Percentiles rank a stretch among this genome's conserved stretches.
Evolutionary conservation across 768 basidiomycete species (phyloP).

Genomic region (Candolleomyces eurysporus): DNA sequence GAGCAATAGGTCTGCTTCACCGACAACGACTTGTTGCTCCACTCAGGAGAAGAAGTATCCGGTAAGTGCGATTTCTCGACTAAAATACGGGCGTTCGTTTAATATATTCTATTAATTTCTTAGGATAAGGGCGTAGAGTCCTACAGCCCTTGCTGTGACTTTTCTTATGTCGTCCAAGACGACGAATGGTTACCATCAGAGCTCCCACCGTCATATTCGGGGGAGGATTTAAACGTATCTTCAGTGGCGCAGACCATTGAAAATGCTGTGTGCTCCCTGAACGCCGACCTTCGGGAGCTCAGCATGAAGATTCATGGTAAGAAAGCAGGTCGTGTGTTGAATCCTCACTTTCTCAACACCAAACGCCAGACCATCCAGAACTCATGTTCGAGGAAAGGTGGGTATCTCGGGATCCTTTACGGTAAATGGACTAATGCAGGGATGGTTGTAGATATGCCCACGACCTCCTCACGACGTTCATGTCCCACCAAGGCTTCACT

Average conservation of each 20-base stretch:
- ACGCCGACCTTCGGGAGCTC: conserved; percentile 53
- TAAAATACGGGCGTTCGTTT: not conserved
- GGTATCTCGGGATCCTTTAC: conserved; percentile 15
- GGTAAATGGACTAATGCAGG: not conserved
- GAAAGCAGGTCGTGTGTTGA: conserved; percentile 9
- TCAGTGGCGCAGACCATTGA: conserved; percentile 57
- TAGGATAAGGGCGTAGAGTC: conserved; percentile 16
- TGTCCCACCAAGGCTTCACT: conserved; percentile 64
- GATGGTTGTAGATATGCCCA: conserved; percentile 59
- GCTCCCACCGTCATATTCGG: conserved; percentile 41
- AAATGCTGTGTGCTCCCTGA: conserved; percentile 47
- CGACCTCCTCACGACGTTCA: conserved; percentile 63
- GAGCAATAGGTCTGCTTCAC: conserved; percentile 11
- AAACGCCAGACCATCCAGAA: conserved; percentile 59
- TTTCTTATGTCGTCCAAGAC: conserved; percentile 26
- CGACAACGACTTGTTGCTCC: not conserved
- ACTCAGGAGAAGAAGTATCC: not conserved
- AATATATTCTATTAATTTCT: not conserved
- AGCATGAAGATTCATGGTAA: conserved; percentile 74
- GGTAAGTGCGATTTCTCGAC: not conserved
- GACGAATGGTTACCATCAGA: conserved; percentile 26
- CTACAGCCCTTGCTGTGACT: conserved; percentile 44
- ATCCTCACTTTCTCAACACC: conserved; percentile 3
- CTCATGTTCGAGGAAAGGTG: conserved; percentile 64
- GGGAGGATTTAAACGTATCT: conserved; percentile 18